Conservation (phyloP, 768 basidiomycete species). For the Podaxis mareebaensis region DNA sequence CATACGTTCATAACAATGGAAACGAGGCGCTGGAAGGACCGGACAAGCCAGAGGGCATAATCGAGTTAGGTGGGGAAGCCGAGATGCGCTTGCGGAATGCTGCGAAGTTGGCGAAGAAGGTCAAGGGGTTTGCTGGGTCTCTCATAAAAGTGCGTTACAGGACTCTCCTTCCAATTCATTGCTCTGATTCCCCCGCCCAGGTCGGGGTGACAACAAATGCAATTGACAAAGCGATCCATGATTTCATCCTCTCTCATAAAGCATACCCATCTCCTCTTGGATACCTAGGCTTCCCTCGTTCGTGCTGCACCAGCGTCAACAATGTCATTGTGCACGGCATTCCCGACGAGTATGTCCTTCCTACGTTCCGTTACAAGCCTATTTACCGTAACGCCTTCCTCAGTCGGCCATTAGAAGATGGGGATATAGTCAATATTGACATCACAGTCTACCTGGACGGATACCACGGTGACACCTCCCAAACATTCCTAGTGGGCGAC, state of each 20-base stretch:
- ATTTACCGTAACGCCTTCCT: neutral
- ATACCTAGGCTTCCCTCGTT: slow-evolving; percentile 74
- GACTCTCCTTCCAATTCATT: neutral
- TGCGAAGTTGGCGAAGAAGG: slow-evolving; percentile 54
- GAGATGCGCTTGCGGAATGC: slow-evolving; percentile 55
- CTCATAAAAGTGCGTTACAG: slow-evolving; percentile 48
- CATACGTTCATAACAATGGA: slow-evolving; percentile 41
- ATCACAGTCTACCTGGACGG: slow-evolving; percentile 82
- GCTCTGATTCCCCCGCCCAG: slow-evolving; percentile 33
- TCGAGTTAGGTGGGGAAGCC: slow-evolving; percentile 53
- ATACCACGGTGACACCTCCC: slow-evolving; percentile 88
- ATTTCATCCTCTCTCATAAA: slow-evolving; percentile 60
- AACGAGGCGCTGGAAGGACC: slow-evolving; percentile 18
- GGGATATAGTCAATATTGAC: slow-evolving; percentile 89
- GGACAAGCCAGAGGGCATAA: slow-evolving; percentile 20
- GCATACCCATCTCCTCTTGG: slow-evolving; percentile 89
- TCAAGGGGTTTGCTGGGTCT: slow-evolving; percentile 53
- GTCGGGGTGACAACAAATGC: slow-evolving; percentile 70
- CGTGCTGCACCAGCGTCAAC: slow-evolving; percentile 87
- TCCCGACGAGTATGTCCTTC: slow-evolving; percentile 72
- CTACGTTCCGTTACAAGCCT: no score
- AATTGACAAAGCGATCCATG: slow-evolving; percentile 74
- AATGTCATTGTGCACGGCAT: slow-evolving; percentile 89
- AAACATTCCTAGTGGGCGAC: slow-evolving; percentile 78
- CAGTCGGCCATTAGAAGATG: slow-evolving; percentile 78